Conservation (phyloP, 208 protist species). For the Crithidia thermophila region DNA sequence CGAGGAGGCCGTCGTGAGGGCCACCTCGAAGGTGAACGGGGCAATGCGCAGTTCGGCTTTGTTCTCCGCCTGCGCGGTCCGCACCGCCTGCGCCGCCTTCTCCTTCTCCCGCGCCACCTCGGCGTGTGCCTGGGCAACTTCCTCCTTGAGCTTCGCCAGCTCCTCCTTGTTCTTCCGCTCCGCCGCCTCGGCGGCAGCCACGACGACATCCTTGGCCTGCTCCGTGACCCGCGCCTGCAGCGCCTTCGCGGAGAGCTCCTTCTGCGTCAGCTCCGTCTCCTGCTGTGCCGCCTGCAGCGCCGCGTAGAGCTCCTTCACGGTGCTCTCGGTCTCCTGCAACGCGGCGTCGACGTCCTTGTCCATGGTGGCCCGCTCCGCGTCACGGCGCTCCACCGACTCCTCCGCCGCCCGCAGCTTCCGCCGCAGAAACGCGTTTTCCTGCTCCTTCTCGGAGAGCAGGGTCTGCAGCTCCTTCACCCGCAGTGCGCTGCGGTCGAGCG, state of each 20-base stretch:
- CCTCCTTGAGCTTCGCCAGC: slow-evolving; percentile 23
- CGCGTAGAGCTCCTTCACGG: slow-evolving; percentile 53
- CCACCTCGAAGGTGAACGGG: slow-evolving; percentile 6
- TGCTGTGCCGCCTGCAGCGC: slow-evolving; percentile 43
- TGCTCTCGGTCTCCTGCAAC: slow-evolving; percentile 64
- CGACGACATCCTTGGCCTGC: slow-evolving; percentile 16
- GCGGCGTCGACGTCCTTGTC: slow-evolving; percentile 45
- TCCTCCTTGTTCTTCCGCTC: slow-evolving; percentile 42
- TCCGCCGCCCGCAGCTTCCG: slow-evolving; percentile 37
- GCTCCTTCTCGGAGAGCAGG: slow-evolving; percentile 30
- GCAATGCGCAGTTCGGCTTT: slow-evolving; percentile 17
- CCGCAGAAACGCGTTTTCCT: slow-evolving; percentile 26
- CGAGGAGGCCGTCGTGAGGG: slow-evolving; percentile 1
- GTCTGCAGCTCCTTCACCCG: slow-evolving; percentile 34
- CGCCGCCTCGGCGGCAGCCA: slow-evolving; percentile 30
- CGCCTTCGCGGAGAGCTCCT: slow-evolving; percentile 14
- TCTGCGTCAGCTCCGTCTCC: slow-evolving; percentile 27
- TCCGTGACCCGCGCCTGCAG: slow-evolving; percentile 24
- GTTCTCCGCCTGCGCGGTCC: slow-evolving; percentile 3
- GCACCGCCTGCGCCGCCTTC: not conserved
- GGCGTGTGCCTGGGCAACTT: slow-evolving; percentile 15
- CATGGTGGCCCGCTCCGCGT: slow-evolving; percentile 30
- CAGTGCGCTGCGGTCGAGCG: slow-evolving; percentile 17
- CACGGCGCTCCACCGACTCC: slow-evolving; percentile 45
- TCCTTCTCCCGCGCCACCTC: slow-evolving; percentile 5